Conservation (phyloP, 2,329 filamentous ascomycete species). For the Nemania bipapillata region DNA sequence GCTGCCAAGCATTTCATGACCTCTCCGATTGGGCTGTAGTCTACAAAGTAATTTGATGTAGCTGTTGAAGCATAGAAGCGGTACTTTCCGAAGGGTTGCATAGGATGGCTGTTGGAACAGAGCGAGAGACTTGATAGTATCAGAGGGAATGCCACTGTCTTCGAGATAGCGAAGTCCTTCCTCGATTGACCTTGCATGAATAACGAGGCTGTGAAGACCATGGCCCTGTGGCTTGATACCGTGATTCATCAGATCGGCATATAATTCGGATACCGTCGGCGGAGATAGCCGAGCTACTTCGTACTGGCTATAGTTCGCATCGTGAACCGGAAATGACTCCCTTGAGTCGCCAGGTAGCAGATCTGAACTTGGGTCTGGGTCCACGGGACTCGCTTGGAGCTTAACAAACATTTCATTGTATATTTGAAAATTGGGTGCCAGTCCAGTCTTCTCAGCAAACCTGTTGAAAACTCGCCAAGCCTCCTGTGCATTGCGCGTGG, state of each 20-base stretch:
- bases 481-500: constrained; percentile 70
- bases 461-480: constrained; percentile 61
- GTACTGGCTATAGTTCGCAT: constrained; percentile 70
- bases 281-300: constrained; percentile 71
- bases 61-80: constrained; percentile 58
- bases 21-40: constrained; percentile 50
- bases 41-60: constrained; percentile 64
- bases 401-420: constrained; percentile 72
- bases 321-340: constrained; percentile 65
- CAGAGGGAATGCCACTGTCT: constrained; percentile 54
- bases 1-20: constrained; percentile 37
- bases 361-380: constrained; percentile 40
- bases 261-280: constrained; percentile 69
- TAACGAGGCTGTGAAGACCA: constrained; percentile 67
- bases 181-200: constrained; percentile 60
- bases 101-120: constrained; percentile 39
- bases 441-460: constrained; percentile 33
- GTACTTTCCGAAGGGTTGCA: constrained; percentile 47
- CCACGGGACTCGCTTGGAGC: constrained; percentile 55
- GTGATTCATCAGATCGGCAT: constrained; percentile 65
- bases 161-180: constrained; percentile 62
- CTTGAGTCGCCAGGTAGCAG: constrained; percentile 69
- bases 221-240: constrained; percentile 61
- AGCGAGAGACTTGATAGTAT: constrained; percentile 38
- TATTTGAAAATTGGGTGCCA: constrained; percentile 58